Evolutionary conservation across 1,284 basidiomycete genomes (phyloP).

Genomic region (Trichosporon inkin): DNA sequence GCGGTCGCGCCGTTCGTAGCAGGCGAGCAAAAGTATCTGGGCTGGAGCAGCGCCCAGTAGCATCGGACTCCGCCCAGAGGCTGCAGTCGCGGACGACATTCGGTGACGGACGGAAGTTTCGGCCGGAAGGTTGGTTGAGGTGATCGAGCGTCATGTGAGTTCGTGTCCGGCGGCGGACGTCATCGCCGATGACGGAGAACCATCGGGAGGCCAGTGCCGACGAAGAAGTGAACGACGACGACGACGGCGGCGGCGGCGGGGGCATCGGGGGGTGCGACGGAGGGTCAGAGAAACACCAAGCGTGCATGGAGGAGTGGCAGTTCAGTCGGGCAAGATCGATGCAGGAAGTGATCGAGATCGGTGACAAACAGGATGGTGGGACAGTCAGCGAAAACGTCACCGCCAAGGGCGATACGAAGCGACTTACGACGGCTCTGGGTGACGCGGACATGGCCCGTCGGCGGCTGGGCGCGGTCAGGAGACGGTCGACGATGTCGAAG

Average conservation of each 20-base stretch:
- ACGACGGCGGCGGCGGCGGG: background rate
- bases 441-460: constrained; percentile 4
- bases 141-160: constrained; percentile 4
- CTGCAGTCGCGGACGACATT: constrained; percentile 17
- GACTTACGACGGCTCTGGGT: constrained; percentile 6
- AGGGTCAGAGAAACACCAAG: background rate
- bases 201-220: background rate
- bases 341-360: constrained; percentile 3
- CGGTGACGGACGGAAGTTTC: background rate
- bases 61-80: constrained; percentile 41
- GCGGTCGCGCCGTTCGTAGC: constrained; percentile 15
- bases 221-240: background rate
- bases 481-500: background rate
- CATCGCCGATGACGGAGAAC: background rate
- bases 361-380: constrained; percentile 4
- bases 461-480: background rate
- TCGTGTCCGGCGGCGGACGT: constrained; percentile 56
- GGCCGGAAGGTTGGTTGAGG: background rate
- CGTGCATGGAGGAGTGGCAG: background rate
- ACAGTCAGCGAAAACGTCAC: constrained; percentile 7
- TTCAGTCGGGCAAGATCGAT: background rate
- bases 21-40: constrained; percentile 16
- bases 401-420: background rate
- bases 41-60: constrained; percentile 45
- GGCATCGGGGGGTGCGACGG: background rate